phyloP scores from a whole-genome alignment of 176 grass and related monocot species.

The Carex scoparia region DNA sequence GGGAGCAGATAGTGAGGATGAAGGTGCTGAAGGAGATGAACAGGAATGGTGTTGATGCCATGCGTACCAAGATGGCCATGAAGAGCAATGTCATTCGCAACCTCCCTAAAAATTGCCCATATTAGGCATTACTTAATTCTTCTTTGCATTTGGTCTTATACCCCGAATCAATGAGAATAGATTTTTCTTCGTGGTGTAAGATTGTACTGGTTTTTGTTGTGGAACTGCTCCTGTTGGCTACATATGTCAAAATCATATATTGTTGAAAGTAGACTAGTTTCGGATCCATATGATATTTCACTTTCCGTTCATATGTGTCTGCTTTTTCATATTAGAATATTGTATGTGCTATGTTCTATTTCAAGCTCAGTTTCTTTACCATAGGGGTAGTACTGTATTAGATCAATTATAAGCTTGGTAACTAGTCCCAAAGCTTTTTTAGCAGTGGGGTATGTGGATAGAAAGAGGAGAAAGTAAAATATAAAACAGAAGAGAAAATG shows the following conservation, averaged over 20 bases:
- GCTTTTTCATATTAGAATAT: not conserved
- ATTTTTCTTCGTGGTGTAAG: not conserved
- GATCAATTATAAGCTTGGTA: too few species aligned
- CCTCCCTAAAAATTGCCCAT: constrained; percentile 83
- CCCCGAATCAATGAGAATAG: not conserved
- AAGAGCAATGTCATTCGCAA: constrained; percentile 91
- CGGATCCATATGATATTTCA: not conserved
- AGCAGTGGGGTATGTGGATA: too few species aligned
- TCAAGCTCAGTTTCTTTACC: too few species aligned
- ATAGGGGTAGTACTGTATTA: too few species aligned
- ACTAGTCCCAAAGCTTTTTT: too few species aligned
- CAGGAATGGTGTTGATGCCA: constrained; percentile 52
- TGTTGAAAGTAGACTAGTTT: not conserved
- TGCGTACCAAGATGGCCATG: constrained; percentile 82
- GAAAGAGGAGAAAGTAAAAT: too few species aligned
- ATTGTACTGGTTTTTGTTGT: not conserved
- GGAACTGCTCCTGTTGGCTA: not conserved
- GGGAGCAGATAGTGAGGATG: constrained; percentile 73
- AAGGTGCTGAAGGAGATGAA: constrained; percentile 80
- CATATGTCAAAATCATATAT: not conserved
- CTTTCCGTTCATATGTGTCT: not conserved
- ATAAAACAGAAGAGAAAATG: too few species aligned
- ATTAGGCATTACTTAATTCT: constrained; percentile 29
- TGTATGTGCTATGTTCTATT: not conserved
- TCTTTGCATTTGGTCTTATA: not conserved